These are phyloP conservation scores for Solanum rostratum DNA, from an alignment of 257 asterid genomes.

Conservation along the genomic window DNA sequence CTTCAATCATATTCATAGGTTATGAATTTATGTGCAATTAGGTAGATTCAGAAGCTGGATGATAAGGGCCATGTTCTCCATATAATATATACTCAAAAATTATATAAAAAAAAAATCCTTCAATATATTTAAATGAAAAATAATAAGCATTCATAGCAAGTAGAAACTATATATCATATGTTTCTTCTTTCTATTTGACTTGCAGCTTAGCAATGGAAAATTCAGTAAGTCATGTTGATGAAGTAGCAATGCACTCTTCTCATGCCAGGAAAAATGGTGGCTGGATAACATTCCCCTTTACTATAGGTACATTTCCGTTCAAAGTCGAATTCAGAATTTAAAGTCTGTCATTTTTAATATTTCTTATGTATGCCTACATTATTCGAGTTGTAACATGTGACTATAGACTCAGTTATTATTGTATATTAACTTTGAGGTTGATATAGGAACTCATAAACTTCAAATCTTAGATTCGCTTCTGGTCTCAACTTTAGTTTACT, in stretches of 20 bases:
- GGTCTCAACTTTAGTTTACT: not conserved
- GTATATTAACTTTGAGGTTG: not conserved
- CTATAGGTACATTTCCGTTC: constrained; percentile 9
- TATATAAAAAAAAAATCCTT: not conserved
- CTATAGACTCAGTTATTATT: not conserved
- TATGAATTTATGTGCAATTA: not conserved
- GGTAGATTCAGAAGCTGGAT: not conserved
- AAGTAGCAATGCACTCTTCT: not conserved
- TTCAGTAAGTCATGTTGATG: not conserved
- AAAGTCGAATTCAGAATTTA: not conserved
- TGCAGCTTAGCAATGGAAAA: not conserved
- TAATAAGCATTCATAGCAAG: not conserved
- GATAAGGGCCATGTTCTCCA: not conserved
- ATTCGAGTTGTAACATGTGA: not conserved
- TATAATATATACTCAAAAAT: not conserved
- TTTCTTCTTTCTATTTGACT: not conserved
- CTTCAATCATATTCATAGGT: not conserved
- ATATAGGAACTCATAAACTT: not conserved
- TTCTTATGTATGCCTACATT: no score
- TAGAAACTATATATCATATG: not conserved
- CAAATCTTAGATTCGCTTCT: not conserved
- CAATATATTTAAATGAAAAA: not conserved
- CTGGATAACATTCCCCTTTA: constrained; percentile 47
- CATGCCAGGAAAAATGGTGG: constrained; percentile 17
- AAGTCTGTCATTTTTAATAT: not conserved